A percentile compares a stretch with the other conserved stretches of the same genome.
Evolutionary conservation across 352 stramenopile genomes (phyloP).

Genomic region (Bremia lactucae): DNA sequence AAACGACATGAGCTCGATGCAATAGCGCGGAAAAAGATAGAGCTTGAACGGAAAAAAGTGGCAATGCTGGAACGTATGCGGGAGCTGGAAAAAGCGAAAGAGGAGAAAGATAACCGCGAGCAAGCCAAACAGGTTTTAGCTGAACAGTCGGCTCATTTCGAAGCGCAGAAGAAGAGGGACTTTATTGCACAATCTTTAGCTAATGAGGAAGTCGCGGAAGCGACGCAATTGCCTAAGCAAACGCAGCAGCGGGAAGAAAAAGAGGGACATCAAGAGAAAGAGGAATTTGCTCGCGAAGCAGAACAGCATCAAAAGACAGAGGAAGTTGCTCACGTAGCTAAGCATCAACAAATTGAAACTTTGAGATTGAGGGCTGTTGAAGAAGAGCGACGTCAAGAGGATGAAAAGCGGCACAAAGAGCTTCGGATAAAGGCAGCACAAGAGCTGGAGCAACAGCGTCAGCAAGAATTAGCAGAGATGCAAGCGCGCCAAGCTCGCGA

Average conservation of each 20-base stretch:
- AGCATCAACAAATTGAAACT: slow-evolving; percentile 13
- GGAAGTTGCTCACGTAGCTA: no score
- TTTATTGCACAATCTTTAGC: slow-evolving; percentile 18
- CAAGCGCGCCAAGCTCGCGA: slow-evolving; percentile 29
- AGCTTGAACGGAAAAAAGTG: slow-evolving; percentile 51
- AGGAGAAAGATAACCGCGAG: slow-evolving; percentile 35
- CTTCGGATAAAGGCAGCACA: slow-evolving; percentile 23
- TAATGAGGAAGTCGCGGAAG: slow-evolving; percentile 23
- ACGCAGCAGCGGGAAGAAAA: slow-evolving; percentile 40
- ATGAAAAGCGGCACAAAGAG: slow-evolving; percentile 28
- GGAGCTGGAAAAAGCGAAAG: slow-evolving; percentile 34
- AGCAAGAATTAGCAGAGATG: slow-evolving; percentile 31
- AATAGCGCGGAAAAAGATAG: slow-evolving; percentile 43
- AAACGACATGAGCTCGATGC: slow-evolving; percentile 36
- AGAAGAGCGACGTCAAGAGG: slow-evolving; percentile 29
- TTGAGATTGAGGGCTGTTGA: slow-evolving; percentile 25
- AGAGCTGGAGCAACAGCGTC: slow-evolving; percentile 32
- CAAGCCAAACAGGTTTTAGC: slow-evolving; percentile 26
- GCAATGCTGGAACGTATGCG: slow-evolving; percentile 40
- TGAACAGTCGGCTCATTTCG: slow-evolving; percentile 15
- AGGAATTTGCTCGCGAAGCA: slow-evolving; percentile 28
- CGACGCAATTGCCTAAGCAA: slow-evolving; percentile 22
- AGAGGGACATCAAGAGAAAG: slow-evolving; percentile 21
- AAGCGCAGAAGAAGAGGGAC: slow-evolving; percentile 17
- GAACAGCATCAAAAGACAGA: slow-evolving; percentile 20